phyloP scores from a whole-genome alignment of 257 asterid species.

The Nicotiana obtusifolia region DNA sequence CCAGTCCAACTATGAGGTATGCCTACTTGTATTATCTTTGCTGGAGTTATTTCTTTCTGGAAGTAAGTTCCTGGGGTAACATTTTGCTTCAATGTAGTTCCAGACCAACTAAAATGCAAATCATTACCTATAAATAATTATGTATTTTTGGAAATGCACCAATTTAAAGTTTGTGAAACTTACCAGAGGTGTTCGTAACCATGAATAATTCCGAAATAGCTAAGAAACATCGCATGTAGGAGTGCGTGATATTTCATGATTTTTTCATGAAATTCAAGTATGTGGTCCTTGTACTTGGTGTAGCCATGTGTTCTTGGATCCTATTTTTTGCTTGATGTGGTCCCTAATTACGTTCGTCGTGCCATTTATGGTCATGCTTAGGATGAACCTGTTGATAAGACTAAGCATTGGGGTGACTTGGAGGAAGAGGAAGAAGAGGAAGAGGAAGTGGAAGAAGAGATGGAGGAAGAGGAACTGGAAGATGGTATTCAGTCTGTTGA shows the following conservation, averaged over 20 bases:
- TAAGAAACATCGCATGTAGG: background rate
- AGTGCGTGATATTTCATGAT: background rate
- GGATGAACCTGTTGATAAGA: conserved; percentile 93
- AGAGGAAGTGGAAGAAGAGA: conserved; percentile 66
- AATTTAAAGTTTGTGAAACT: background rate
- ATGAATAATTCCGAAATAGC: background rate
- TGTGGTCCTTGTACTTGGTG: background rate
- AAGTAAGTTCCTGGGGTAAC: background rate
- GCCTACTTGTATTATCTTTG: background rate
- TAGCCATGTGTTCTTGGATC: background rate
- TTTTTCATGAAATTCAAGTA: background rate
- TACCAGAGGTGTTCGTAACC: background rate
- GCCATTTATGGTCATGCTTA: conserved; percentile 13
- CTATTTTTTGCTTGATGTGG: background rate
- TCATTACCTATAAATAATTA: background rate
- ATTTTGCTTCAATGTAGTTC: background rate
- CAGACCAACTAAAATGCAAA: background rate
- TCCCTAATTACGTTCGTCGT: background rate
- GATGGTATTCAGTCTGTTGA: conserved; percentile 90
- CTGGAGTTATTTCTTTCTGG: background rate
- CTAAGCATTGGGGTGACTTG: conserved; percentile 95
- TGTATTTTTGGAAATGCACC: background rate
- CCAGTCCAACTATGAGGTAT: conserved; percentile 72
- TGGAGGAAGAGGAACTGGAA: conserved; percentile 80
- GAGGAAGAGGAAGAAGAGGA: conserved; percentile 91